These are phyloP conservation scores for Lachancea sp. DNA, from an alignment of 805 yeast species.

Conservation along the genomic window DNA sequence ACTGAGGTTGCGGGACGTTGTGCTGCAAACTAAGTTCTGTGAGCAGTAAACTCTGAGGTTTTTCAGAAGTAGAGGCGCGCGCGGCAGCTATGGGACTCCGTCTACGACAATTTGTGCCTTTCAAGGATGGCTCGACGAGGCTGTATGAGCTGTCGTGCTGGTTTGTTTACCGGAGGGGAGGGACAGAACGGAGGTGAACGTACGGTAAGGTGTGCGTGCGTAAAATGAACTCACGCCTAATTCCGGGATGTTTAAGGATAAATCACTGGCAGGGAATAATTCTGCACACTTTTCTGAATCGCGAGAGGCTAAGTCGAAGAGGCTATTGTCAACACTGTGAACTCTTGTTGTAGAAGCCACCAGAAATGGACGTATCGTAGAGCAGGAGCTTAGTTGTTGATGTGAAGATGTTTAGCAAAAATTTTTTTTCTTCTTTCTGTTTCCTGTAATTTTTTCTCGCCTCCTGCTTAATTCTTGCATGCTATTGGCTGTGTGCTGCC, in stretches of 20 bases:
- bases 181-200: neutral
- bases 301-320: slow-evolving; percentile 48
- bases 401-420: neutral
- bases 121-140: neutral
- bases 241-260: neutral
- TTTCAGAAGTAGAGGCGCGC: neutral
- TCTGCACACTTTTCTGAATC: slow-evolving; percentile 74
- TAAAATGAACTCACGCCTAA: neutral
- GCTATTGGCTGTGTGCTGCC: neutral
- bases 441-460: neutral
- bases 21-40: neutral
- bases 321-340: neutral
- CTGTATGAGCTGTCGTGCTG: neutral
- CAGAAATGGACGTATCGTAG: slow-evolving; percentile 8
- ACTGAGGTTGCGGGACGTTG: neutral
- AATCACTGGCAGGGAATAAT: neutral
- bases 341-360: slow-evolving; percentile 3
- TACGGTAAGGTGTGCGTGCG: neutral
- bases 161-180: neutral
- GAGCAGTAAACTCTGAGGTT: neutral
- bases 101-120: neutral
- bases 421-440: slow-evolving; percentile 1
- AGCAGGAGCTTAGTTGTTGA: slow-evolving; percentile 5
- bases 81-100: slow-evolving; percentile 11
- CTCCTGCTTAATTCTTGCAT: neutral